A percentile compares a stretch with the other conserved stretches of the same genome.
These are phyloP conservation scores for Astrocystis sublimbata DNA, from an alignment of 495 filamentous ascomycete genomes.

Conservation along the genomic window DNA sequence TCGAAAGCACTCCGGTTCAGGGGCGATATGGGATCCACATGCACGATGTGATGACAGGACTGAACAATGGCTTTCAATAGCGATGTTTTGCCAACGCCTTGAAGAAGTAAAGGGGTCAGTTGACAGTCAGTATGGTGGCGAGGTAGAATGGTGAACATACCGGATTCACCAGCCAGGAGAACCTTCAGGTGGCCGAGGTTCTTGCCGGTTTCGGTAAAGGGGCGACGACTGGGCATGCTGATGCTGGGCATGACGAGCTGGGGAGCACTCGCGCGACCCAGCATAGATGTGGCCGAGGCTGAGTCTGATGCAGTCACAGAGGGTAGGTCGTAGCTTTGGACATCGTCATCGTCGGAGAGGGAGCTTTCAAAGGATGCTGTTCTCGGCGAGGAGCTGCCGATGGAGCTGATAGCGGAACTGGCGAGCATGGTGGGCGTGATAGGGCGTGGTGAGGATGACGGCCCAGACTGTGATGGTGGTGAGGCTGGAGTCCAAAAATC, in stretches of 20 bases:
- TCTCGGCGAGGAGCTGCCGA: slow-evolving; percentile 53
- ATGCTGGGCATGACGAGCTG: slow-evolving; percentile 98
- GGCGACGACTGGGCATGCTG: slow-evolving; percentile 87
- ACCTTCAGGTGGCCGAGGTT: slow-evolving; percentile 84
- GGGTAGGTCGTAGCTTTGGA: slow-evolving; percentile 52
- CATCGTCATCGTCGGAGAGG: slow-evolving; percentile 52
- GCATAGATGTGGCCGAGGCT: slow-evolving; percentile 33
- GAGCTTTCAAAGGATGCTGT: slow-evolving; percentile 53
- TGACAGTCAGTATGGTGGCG: slow-evolving; percentile 6
- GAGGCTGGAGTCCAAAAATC: slow-evolving; percentile 33
- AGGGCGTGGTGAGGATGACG: slow-evolving; percentile 47
- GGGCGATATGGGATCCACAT: slow-evolving; percentile 77
- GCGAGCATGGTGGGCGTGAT: slow-evolving; percentile 57
- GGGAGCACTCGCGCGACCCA: slow-evolving; percentile 61
- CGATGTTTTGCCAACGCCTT: slow-evolving; percentile 76
- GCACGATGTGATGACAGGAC: slow-evolving; percentile 93
- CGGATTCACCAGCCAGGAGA: slow-evolving; percentile 78
- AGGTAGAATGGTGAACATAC: slow-evolving; percentile 45
- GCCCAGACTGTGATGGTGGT: slow-evolving; percentile 30
- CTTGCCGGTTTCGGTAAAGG: slow-evolving; percentile 87
- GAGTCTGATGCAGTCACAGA: slow-evolving; percentile 47
- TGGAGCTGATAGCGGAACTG: slow-evolving; percentile 52
- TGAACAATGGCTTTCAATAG: slow-evolving; percentile 93
- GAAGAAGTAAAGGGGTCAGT: too few species aligned
- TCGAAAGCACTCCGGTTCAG: slow-evolving; percentile 58